Percentiles rank a stretch among this genome's conserved stretches.
These are phyloP conservation scores for Debaryomyces udenii DNA, from an alignment of 1,139 yeast genomes.

Conservation along the genomic window DNA sequence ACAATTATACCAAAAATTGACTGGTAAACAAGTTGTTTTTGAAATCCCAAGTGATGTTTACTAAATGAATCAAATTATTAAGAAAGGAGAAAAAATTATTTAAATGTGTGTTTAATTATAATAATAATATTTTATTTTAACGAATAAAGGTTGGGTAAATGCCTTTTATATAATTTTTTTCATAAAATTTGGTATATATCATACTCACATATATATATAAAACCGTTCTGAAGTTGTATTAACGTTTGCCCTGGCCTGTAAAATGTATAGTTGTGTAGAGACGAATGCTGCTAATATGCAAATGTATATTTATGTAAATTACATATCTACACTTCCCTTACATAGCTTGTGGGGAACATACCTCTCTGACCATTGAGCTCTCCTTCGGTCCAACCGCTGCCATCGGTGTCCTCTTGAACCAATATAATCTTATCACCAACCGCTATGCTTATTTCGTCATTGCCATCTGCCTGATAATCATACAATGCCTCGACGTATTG, in stretches of 20 bases:
- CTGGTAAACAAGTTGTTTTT: conserved; percentile 99
- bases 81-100: conserved; percentile 4
- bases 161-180: conserved; percentile 14
- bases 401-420: conserved; percentile 69
- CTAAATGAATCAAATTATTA: conserved; percentile 26
- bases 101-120: conserved; percentile 12
- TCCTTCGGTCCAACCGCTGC: conserved; percentile 97
- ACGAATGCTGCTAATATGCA: background rate
- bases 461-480: conserved; percentile 81
- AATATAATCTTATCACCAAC: conserved; percentile 80
- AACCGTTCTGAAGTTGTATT: conserved; percentile 14
- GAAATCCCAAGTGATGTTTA: conserved; percentile 81
- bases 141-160: conserved; percentile 10
- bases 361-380: conserved; percentile 75
- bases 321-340: conserved; percentile 32
- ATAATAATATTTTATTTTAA: conserved; percentile 9
- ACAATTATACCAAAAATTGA: conserved; percentile 96
- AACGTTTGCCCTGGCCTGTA: no score
- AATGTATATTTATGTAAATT: background rate
- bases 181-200: conserved; percentile 15
- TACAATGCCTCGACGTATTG: conserved; percentile 74
- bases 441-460: conserved; percentile 71
- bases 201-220: conserved; percentile 13
- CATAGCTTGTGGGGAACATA: conserved; percentile 82
- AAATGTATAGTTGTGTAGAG: background rate